These are phyloP conservation scores for Papiliotrema nemorosa DNA, from an alignment of 1,284 basidiomycete genomes.

Conservation along the genomic window DNA sequence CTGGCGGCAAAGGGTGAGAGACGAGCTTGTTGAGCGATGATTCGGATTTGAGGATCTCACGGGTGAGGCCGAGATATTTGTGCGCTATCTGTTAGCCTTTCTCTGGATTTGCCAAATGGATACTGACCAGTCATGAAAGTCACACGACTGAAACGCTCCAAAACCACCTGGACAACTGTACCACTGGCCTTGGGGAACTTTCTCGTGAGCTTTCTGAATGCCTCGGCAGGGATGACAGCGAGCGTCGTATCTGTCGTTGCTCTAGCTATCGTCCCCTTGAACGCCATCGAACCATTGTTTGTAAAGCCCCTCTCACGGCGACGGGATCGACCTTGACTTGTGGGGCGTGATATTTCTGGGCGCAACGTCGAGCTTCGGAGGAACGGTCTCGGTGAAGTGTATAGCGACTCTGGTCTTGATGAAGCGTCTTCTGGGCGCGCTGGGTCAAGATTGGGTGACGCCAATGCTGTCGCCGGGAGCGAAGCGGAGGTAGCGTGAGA, in stretches of 20 bases:
- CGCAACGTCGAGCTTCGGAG: no score
- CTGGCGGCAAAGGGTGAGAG: constrained; percentile 83
- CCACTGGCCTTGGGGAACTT: constrained; percentile 96
- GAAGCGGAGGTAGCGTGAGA: not conserved
- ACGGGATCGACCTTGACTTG: no score
- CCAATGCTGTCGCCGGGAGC: not conserved
- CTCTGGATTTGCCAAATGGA: constrained; percentile 28
- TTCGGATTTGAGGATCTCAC: constrained; percentile 92
- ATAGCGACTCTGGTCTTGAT: no score
- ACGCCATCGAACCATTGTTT: constrained; percentile 3
- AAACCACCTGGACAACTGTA: constrained; percentile 67
- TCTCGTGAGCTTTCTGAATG: constrained; percentile 75
- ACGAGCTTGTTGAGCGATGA: constrained; percentile 95
- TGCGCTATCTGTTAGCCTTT: constrained; percentile 60
- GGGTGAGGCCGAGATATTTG: constrained; percentile 90
- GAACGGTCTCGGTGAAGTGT: no score
- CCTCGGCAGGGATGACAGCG: constrained; percentile 98
- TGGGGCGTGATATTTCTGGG: no score
- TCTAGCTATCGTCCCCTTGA: constrained; percentile 64
- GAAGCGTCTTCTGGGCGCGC: no score
- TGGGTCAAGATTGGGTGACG: no score
- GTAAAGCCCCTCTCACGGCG: no score
- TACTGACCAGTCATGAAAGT: constrained; percentile 67
- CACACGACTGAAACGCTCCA: constrained; percentile 92
- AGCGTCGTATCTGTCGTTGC: constrained; percentile 92